Conservation (phyloP, 768 basidiomycete genomes). For the Crucibulum laeve region DNA sequence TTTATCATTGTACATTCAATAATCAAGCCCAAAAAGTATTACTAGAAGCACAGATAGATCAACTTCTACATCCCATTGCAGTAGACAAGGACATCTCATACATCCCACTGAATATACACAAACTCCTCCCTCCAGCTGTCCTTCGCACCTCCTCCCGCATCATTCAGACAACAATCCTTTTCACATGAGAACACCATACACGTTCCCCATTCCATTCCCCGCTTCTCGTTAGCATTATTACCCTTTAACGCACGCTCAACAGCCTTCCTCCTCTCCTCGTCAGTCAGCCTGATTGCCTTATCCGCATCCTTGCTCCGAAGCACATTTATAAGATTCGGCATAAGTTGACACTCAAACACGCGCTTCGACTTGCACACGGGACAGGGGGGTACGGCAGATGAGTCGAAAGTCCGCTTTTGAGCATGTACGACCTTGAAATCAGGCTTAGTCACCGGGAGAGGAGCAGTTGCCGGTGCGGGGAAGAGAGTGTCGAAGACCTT, state of each 20-base stretch:
- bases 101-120: slow-evolving; percentile 78
- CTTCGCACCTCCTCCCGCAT: slow-evolving; percentile 33
- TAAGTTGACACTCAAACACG: slow-evolving; percentile 90
- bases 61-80: slow-evolving; percentile 52
- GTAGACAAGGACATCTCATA: slow-evolving; percentile 34
- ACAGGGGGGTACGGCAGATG: slow-evolving; percentile 58
- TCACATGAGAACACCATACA: slow-evolving; percentile 86
- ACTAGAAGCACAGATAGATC: not conserved
- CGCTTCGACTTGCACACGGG: slow-evolving; percentile 60
- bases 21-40: not conserved
- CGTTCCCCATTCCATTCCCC: slow-evolving; percentile 94
- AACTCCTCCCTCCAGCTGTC: slow-evolving; percentile 71
- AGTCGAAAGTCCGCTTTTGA: slow-evolving; percentile 49
- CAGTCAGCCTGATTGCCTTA: slow-evolving; percentile 37
- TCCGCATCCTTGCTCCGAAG: slow-evolving; percentile 34
- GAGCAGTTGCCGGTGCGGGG: slow-evolving; percentile 41
- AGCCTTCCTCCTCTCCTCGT: slow-evolving; percentile 65
- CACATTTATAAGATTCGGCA: slow-evolving; percentile 89
- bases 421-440: slow-evolving; percentile 51
- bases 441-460: slow-evolving; percentile 55
- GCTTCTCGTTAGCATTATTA: slow-evolving; percentile 34
- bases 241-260: slow-evolving; percentile 54
- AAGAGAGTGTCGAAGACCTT: slow-evolving; percentile 71
- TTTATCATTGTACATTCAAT: no score
- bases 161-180: slow-evolving; percentile 64